Base-by-base conservation (phyloP, 2,329 filamentous ascomycete species). In the Hysterium pulicare region DNA sequence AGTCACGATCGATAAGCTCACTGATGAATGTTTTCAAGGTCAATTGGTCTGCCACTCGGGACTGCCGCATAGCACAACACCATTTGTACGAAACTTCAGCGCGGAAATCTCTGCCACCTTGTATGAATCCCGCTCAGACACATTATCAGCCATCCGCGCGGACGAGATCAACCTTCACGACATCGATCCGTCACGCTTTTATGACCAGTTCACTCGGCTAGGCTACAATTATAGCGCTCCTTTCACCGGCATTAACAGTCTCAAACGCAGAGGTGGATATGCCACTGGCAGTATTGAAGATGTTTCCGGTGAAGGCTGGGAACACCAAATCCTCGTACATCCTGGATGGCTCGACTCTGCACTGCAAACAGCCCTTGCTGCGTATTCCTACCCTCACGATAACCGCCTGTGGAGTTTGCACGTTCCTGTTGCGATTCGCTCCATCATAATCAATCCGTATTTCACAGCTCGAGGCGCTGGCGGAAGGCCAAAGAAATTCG, bases 151-250 rank as follows among this genome's bases (percentile, higher is more conserved):
- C 8, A 33, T 19, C 17, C 43, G 23, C 2, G 16, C 26, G 5
- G 42, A 41, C 15, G 40, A 45, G 11, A 38, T 35, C 36, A 51
- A 53, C 32, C 42, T 51, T 33, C 8, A 8, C 11, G 37, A 45
- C 4, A 35, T 44, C 2, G 46, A 48, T 11, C 15, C 34, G 15
- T 28, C 31, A 7, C 33, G 21, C 3, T 51, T 57, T 37, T 62
- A 62, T 40, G 33, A 41, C 3, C 36, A 37, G 2, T 28, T 61
- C 17, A 24, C 42, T 8, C 26, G 46, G 2, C 38, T 59, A 2
- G 58, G 54, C 0, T 57, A 57, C 40, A 46, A 51, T 24, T 63
- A 58, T 34, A 42, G 38, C 8, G 50, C 24, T 6, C 41, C 22
- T 30, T 38, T 46, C 22, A 44, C 7, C 7, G 24, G 8, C 13